Evolutionary conservation across 345 rosid genomes (phyloP).

Genomic region (Noccaea caerulescens): DNA sequence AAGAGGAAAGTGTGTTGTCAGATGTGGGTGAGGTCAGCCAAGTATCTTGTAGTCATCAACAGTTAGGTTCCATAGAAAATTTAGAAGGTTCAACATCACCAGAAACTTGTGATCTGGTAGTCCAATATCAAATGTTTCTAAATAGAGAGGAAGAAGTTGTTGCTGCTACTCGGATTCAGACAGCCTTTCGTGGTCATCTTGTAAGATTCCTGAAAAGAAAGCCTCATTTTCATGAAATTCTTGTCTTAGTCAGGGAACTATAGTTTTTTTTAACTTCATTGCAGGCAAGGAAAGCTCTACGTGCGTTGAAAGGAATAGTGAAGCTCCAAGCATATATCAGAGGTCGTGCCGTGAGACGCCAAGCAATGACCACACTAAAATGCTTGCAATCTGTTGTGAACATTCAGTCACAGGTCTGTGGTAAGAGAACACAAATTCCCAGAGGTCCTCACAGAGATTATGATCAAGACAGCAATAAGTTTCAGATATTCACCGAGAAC

Average conservation of each 20-base stretch:
- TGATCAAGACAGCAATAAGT: slow-evolving; percentile 50
- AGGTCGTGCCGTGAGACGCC: slow-evolving; percentile 79
- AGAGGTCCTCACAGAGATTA: slow-evolving; percentile 43
- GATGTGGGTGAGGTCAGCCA: slow-evolving; percentile 57
- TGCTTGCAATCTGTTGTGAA: slow-evolving; percentile 83
- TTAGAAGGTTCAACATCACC: slow-evolving; percentile 31
- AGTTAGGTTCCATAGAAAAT: slow-evolving; percentile 43
- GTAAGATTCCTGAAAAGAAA: slow-evolving; percentile 50
- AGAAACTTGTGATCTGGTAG: slow-evolving; percentile 38
- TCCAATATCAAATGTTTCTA: slow-evolving; percentile 37
- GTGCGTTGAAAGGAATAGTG: slow-evolving; percentile 90
- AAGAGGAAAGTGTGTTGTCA: slow-evolving; percentile 50
- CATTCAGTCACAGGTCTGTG: slow-evolving; percentile 72
- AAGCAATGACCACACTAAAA: slow-evolving; percentile 76
- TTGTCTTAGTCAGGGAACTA: not conserved
- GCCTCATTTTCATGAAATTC: not conserved
- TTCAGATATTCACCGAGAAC: slow-evolving; percentile 57
- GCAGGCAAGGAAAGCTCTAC: slow-evolving; percentile 89
- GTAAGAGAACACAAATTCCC: slow-evolving; percentile 55
- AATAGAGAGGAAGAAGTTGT: slow-evolving; percentile 37
- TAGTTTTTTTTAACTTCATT: slow-evolving; percentile 15
- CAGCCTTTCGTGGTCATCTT: slow-evolving; percentile 75
- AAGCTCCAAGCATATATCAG: slow-evolving; percentile 89
- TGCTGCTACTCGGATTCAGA: slow-evolving; percentile 70
- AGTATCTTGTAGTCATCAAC: slow-evolving; percentile 45